Evolutionary conservation across 371 early-diverging fungal genomes (phyloP), one percentile per base, ranked within the genome.

Genomic region (Mucor racemosus): DNA sequence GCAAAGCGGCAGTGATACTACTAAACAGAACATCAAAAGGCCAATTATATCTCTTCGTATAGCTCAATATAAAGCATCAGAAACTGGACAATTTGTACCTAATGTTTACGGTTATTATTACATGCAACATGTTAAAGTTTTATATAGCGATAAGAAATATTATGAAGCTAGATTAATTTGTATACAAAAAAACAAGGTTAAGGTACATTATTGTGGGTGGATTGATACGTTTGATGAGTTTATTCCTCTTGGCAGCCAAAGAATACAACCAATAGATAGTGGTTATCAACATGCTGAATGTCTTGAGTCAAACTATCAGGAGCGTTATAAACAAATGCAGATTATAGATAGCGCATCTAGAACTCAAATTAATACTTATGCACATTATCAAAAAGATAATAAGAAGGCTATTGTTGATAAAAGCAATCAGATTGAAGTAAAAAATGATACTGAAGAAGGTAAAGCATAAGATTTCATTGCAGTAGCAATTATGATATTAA

Each of bases 151-250:
- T 41, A 79, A 81, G 38, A 82, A 73, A 33, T 74, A 80, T 73
- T 83, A 88, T 55, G 86, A 86, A 59, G 90, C 80, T 15, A 44
- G 82, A 8, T 70, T 90, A 44, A 76, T 84, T 3, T 70, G 72
- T 0, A 67, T 88, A 69, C 73, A 84, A 15, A 74, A 77, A 14
- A 85, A 82, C 11, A 80, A 76, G 33, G 84, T 89, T 15, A 77
- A 63, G 17, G 67, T 88, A 6, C 86, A 82, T 60, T 90, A 85
- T 58, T 86, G 88, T 60, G 90, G 85, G 0, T 88, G 90, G 90
- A 69, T 73, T 7, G 67, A 77, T 4, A 67, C 69, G 7, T 87
- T 82, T 72, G 91, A 91, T 58, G 91, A 90, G 55, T 82, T 85
- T 68, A 72, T 90, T 14, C 69, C 82, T 5, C 65, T 79, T 14